Evolutionary conservation across 495 filamentous ascomycete species (phyloP).

Genomic region (Astrocystis sublimbata): DNA sequence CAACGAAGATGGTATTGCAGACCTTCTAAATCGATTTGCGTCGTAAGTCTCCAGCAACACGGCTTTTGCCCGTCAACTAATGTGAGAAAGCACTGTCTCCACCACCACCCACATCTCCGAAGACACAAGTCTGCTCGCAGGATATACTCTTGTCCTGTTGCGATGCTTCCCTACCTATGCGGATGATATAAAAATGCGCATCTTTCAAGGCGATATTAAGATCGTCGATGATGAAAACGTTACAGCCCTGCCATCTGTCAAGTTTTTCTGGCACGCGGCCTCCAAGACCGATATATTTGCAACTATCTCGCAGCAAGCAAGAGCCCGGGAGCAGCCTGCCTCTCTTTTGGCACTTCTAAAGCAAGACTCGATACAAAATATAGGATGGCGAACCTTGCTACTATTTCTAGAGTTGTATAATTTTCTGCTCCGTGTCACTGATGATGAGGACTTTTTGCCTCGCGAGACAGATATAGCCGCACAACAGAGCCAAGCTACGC

Average conservation of each 20-base stretch:
- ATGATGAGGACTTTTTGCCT: constrained; percentile 81
- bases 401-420: constrained; percentile 93
- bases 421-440: constrained; percentile 86
- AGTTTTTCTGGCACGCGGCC: constrained; percentile 85
- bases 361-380: constrained; percentile 21
- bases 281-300: constrained; percentile 66
- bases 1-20: constrained; percentile 42
- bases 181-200: constrained; percentile 94
- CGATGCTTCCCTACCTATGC: constrained; percentile 79
- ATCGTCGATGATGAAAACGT: constrained; percentile 37
- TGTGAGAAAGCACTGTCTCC: constrained; percentile 26
- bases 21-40: constrained; percentile 40
- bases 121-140: constrained; percentile 75
- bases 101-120: constrained; percentile 40
- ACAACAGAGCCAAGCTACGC: constrained; percentile 36
- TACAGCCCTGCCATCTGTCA: constrained; percentile 66
- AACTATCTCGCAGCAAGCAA: constrained; percentile 48
- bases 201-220: constrained; percentile 77
- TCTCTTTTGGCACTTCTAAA: constrained; percentile 24
- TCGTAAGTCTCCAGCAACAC: constrained; percentile 32
- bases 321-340: constrained; percentile 20
- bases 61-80: constrained; percentile 16
- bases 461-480: constrained; percentile 37
- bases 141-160: constrained; percentile 82
- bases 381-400: constrained; percentile 84